Conservation (phyloP, 2,329 filamentous ascomycete genomes). For the Colletotrichum graminicola region DNA sequence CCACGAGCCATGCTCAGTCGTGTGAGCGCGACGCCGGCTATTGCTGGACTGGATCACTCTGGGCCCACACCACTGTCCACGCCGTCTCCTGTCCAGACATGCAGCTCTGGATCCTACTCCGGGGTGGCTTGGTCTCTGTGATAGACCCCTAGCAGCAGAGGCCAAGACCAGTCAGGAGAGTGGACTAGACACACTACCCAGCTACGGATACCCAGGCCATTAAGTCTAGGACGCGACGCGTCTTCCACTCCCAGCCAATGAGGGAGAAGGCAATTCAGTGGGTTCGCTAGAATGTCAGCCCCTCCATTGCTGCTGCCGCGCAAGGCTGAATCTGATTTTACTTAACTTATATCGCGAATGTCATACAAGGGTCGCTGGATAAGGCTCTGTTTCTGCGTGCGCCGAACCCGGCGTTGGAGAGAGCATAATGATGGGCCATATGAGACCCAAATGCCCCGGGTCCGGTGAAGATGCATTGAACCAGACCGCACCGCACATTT, state of each 20-base stretch:
- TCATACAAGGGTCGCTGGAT: slow-evolving; percentile 10
- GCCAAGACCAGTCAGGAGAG: neutral
- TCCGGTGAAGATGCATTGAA: neutral
- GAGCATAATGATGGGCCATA: slow-evolving; percentile 1
- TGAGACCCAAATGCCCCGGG: neutral
- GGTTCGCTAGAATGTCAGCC: slow-evolving; percentile 2
- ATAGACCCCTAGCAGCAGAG: slow-evolving; percentile 1
- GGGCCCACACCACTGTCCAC: neutral
- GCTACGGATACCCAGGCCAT: neutral
- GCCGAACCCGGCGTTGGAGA: neutral
- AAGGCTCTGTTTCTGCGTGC: slow-evolving; percentile 4
- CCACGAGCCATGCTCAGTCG: neutral
- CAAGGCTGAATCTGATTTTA: slow-evolving; percentile 17
- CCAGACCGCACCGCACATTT: neutral
- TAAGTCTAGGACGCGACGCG: slow-evolving; percentile 7
- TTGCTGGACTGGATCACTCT: neutral
- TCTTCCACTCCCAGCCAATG: neutral
- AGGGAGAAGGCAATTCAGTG: slow-evolving; percentile 21
- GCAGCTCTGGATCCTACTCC: neutral
- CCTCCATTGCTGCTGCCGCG: neutral
- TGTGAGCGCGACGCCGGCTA: neutral
- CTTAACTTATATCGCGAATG: neutral
- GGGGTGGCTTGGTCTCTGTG: slow-evolving; percentile 1
- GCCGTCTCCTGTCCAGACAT: neutral
- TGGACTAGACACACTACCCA: too few species aligned